A percentile compares a stretch with the other conserved stretches of the same genome.
Conservation (phyloP, 148 eudicot genomes). For the Arbutus unedo region DNA sequence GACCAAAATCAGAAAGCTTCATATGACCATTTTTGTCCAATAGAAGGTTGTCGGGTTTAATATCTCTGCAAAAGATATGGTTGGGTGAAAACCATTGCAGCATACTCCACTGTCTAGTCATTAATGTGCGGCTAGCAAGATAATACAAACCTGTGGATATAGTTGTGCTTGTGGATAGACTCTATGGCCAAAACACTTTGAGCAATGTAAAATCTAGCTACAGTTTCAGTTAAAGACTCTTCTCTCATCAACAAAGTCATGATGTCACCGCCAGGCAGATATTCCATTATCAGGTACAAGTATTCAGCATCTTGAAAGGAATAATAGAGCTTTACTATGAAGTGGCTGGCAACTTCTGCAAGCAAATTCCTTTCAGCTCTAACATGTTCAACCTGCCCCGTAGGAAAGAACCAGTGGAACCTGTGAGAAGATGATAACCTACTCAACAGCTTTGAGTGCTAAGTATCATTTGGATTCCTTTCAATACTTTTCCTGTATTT, state of each 20-base stretch:
- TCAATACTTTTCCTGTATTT: background rate
- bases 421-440: background rate
- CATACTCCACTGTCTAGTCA: background rate
- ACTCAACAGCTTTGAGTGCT: background rate
- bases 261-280: constrained; percentile 77
- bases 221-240: constrained; percentile 64
- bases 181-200: constrained; percentile 66
- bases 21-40: constrained; percentile 65
- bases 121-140: background rate
- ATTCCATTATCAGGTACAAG: constrained; percentile 68
- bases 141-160: constrained; percentile 61
- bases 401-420: constrained; percentile 1
- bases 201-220: constrained; percentile 69
- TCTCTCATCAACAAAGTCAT: constrained; percentile 75
- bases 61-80: constrained; percentile 43
- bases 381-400: constrained; percentile 64
- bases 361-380: constrained; percentile 71
- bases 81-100: background rate
- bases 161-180: constrained; percentile 71
- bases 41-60: constrained; percentile 73
- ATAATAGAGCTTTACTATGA: constrained; percentile 62
- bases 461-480: background rate
- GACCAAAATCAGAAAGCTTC: constrained; percentile 83
- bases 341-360: constrained; percentile 66
- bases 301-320: constrained; percentile 76